Percentiles rank a stretch among this genome's conserved stretches.
These are phyloP conservation scores for Suhomyces taliae DNA, from an alignment of 1,139 yeast species.

Conservation along the genomic window DNA sequence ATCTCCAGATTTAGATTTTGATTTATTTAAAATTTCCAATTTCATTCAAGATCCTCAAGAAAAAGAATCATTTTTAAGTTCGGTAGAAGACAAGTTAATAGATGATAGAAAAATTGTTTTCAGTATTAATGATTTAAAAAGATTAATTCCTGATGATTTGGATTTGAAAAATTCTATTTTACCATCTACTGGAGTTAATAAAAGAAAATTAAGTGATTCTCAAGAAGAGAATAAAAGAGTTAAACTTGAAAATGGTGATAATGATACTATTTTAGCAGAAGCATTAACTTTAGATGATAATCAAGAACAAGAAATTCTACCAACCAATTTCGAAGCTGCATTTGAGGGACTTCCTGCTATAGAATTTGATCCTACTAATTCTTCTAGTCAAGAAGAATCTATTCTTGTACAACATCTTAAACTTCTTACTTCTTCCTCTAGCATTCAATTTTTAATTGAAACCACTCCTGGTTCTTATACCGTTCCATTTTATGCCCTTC, in stretches of 20 bases:
- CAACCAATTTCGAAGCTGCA: constrained; percentile 4
- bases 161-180: constrained; percentile 53
- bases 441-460: constrained; percentile 26
- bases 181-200: constrained; percentile 8
- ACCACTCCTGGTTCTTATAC: constrained; percentile 43
- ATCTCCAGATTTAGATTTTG: constrained; percentile 43
- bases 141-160: constrained; percentile 42
- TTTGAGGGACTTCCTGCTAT: constrained; percentile 9
- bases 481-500: constrained; percentile 43
- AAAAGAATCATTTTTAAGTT: constrained; percentile 24
- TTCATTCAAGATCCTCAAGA: constrained; percentile 45
- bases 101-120: constrained; percentile 46
- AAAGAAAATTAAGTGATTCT: constrained; percentile 10
- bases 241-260: constrained; percentile 10
- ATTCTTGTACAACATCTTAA: constrained; percentile 44
- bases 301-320: constrained; percentile 1
- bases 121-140: constrained; percentile 54
- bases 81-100: constrained; percentile 36
- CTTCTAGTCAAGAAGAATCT: constrained; percentile 4
- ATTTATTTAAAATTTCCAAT: constrained; percentile 35
- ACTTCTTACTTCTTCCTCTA: constrained; percentile 40
- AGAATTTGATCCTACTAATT: constrained; percentile 22
- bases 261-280: constrained; percentile 12
- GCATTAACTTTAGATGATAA: constrained; percentile 2
- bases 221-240: constrained; percentile 5